Base-by-base conservation (phyloP, 2,329 filamentous ascomycete species). In the Blastomyces silverae region DNA sequence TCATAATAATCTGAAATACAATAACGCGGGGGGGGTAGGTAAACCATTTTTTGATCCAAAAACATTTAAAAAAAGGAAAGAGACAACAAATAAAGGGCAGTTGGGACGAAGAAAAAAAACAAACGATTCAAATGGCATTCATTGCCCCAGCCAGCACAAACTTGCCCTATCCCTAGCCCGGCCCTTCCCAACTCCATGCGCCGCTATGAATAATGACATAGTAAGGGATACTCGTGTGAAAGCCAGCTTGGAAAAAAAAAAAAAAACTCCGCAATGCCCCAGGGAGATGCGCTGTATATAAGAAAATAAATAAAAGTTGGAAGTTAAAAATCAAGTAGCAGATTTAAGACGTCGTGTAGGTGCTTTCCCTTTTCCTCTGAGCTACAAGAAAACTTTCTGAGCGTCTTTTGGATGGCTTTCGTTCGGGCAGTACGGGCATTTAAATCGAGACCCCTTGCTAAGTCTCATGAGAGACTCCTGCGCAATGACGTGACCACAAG, bases 371-470 rank as follows among this genome's bases (percentile, higher is more conserved):
- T 44, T 22, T 13, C 37, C 1, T 25, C 25, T 48, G 55, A 44
- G 11, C 76, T 78, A 91, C 57, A 92, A 76, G 62, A 86, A 86
- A 56, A 94, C 88, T 74, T 88, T 87, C 70, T 81, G 84, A 7
- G 92, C 91, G 64, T 97, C 91, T 69, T 85, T 87, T 1, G 89
- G 81, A 68, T 88, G 83, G 57, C 91, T 91, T 77, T 97, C 93
- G 39, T 80, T 86, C 0, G 94, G 94, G 73, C 94, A 99, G 74
- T 99, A 99, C 0, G 94, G 94, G 72, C 94, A 99, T 77, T 99
- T 99, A 82, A 95, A 95, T 66, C 89, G 82, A 53, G 81, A 84
- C 0, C 89, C 88, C 78, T 95, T 96, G 64, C 87, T 87, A 53
- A 97, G 82, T 72, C 87, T 87, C 66, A 89, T 85, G 61, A 99